A percentile compares a stretch with the other conserved stretches of the same genome.
Conservation (phyloP, 2,329 filamentous ascomycete species). For the Talaromyces islandicus region DNA sequence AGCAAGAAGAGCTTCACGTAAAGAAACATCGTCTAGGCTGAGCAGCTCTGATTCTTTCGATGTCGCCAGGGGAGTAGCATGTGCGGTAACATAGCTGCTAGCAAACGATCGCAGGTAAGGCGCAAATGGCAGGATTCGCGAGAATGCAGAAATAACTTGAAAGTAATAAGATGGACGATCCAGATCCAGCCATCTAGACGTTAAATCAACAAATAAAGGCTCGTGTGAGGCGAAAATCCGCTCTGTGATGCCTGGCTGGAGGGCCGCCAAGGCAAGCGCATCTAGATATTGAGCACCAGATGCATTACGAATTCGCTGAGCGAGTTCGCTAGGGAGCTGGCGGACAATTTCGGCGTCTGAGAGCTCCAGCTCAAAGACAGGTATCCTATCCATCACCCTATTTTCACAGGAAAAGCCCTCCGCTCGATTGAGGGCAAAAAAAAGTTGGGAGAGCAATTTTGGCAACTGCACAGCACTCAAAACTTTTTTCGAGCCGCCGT, state of each 20-base stretch:
- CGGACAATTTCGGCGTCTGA: constrained; percentile 46
- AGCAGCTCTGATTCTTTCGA: constrained; percentile 23
- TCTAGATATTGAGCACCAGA: constrained; percentile 63
- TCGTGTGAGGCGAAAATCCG: constrained; percentile 69
- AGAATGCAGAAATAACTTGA: constrained; percentile 63
- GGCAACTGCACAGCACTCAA: constrained; percentile 9
- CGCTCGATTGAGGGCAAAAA: constrained; percentile 23
- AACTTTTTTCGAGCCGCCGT: constrained; percentile 21
- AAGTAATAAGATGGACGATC: constrained; percentile 28
- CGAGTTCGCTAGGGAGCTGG: constrained; percentile 64
- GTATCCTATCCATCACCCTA: constrained; percentile 31
- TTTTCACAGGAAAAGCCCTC: constrained; percentile 27
- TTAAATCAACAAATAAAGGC: constrained; percentile 71
- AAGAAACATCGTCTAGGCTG: constrained; percentile 30
- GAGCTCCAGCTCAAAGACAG: constrained; percentile 47
- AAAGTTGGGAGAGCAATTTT: constrained; percentile 7
- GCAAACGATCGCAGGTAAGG: constrained; percentile 72
- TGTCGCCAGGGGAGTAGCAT: constrained; percentile 25
- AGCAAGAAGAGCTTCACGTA: constrained; percentile 55
- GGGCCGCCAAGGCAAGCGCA: constrained; percentile 61
- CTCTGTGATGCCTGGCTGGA: constrained; percentile 65
- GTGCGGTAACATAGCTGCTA: constrained; percentile 41
- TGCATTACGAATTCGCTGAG: constrained; percentile 59
- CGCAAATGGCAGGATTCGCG: constrained; percentile 73
- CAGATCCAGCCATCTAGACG: constrained; percentile 64